These are phyloP conservation scores for Microcyclosporella mali DNA, from an alignment of 2,329 filamentous ascomycete genomes.

Conservation along the genomic window DNA sequence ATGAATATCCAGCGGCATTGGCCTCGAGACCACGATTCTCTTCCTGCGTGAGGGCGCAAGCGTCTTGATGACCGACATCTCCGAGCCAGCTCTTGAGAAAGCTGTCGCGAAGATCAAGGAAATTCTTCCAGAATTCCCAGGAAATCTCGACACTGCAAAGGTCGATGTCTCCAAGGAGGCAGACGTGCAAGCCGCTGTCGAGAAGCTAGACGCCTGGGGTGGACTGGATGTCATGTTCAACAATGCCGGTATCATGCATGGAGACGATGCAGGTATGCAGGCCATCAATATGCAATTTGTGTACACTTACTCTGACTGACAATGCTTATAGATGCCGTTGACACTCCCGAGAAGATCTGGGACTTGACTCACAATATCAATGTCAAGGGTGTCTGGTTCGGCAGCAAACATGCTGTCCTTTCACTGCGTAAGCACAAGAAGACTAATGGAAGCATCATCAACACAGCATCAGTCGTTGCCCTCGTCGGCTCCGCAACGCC, in stretches of 20 bases:
- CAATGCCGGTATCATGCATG: conserved; percentile 97
- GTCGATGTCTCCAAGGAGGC: conserved; percentile 83
- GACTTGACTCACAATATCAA: conserved; percentile 91
- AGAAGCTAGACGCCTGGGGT: conserved; percentile 73
- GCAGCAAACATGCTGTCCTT: conserved; percentile 83
- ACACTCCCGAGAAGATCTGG: conserved; percentile 87
- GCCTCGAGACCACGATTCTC: conserved; percentile 83
- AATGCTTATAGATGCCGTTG: conserved; percentile 51
- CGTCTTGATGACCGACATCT: conserved; percentile 81
- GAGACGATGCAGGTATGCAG: conserved; percentile 45
- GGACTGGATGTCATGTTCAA: conserved; percentile 92
- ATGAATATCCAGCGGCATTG: conserved; percentile 65
- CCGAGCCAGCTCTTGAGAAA: conserved; percentile 67
- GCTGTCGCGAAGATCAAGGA: conserved; percentile 69
- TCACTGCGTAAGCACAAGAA: conserved; percentile 75
- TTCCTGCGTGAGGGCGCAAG: conserved; percentile 84
- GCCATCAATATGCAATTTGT: neutral
- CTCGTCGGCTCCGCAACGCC: conserved; percentile 81
- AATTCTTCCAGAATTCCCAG: conserved; percentile 52
- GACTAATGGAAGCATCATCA: conserved; percentile 75
- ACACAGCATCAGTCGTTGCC: conserved; percentile 84
- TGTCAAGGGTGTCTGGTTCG: conserved; percentile 97
- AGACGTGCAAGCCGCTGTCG: conserved; percentile 68
- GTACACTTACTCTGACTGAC: neutral
- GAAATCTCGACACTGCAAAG: conserved; percentile 55